Evolutionary conservation across 805 yeast species (phyloP).

Genomic region (Ogataea wickerhamii): DNA sequence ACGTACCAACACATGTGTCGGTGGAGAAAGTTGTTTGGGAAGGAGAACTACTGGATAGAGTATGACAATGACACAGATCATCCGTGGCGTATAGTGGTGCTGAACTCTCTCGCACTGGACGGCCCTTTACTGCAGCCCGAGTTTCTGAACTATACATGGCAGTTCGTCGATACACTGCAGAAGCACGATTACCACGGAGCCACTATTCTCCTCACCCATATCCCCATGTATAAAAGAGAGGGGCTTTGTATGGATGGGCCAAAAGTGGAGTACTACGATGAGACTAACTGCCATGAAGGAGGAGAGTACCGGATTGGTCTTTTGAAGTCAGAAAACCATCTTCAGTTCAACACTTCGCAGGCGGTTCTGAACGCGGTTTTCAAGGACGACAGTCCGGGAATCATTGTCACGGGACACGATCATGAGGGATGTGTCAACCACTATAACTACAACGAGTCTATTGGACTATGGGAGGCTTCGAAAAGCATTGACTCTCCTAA

Average conservation of each 20-base stretch:
- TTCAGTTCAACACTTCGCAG: conserved; percentile 63
- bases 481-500: conserved; percentile 35
- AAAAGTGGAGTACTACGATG: conserved; percentile 54
- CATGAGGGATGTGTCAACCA: conserved; percentile 87
- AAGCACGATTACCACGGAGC: conserved; percentile 64
- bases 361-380: conserved; percentile 70
- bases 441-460: conserved; percentile 45
- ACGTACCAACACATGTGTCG: conserved; percentile 88
- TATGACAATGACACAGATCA: conserved; percentile 58
- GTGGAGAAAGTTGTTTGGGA: conserved; percentile 71
- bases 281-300: conserved; percentile 41
- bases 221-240: conserved; percentile 77
- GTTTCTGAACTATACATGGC: conserved; percentile 64
- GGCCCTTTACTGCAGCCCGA: conserved; percentile 84
- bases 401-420: conserved; percentile 91
- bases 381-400: conserved; percentile 62
- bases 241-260: conserved; percentile 92
- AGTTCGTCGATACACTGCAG: conserved; percentile 61
- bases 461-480: conserved; percentile 57
- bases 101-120: conserved; percentile 79
- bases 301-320: conserved; percentile 69
- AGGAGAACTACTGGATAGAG: conserved; percentile 78
- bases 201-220: conserved; percentile 80
- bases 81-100: conserved; percentile 86
- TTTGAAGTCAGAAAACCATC: conserved; percentile 82